These are phyloP conservation scores for Fusarium sp. DNA, from an alignment of 2,329 filamentous ascomycete species.

Conservation along the genomic window DNA sequence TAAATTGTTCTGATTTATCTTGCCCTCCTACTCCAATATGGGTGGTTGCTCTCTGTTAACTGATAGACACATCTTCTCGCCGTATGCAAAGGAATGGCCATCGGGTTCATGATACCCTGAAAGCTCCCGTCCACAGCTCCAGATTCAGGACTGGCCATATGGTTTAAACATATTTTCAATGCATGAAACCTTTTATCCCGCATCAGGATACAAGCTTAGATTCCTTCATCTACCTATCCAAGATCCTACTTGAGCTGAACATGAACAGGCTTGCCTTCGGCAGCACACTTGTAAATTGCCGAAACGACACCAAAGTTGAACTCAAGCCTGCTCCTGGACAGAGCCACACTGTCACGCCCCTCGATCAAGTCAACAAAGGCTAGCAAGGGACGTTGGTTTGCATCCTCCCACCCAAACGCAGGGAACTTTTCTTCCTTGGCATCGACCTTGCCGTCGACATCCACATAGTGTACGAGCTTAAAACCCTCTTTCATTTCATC, in stretches of 20 bases:
- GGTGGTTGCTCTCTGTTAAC: too few relatives aligned
- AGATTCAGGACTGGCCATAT: too few relatives aligned
- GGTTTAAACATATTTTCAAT: too few relatives aligned
- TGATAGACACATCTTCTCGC: too few relatives aligned
- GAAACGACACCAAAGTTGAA: slow-evolving; percentile 28
- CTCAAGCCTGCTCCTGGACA: slow-evolving; percentile 21
- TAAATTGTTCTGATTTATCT: too few relatives aligned
- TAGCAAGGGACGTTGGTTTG: slow-evolving; percentile 26
- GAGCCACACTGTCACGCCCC: slow-evolving; percentile 24
- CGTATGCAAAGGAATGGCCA: too few relatives aligned
- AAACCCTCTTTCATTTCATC: slow-evolving; percentile 17
- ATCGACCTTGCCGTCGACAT: slow-evolving; percentile 22
- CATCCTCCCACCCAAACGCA: slow-evolving; percentile 31
- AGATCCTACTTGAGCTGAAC: slow-evolving; percentile 16
- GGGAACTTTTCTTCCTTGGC: slow-evolving; percentile 20
- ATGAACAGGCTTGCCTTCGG: slow-evolving; percentile 21
- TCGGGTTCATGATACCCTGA: too few relatives aligned
- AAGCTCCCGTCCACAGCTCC: too few relatives aligned
- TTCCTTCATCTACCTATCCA: background rate
- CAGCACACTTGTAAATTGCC: slow-evolving; percentile 25
- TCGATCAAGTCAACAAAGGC: slow-evolving; percentile 29
- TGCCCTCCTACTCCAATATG: too few relatives aligned
- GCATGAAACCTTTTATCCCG: too few relatives aligned
- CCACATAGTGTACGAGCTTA: slow-evolving; percentile 25
- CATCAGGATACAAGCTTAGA: too few relatives aligned